Percentiles rank a stretch among this genome's conserved stretches.
Evolutionary conservation across 2,329 filamentous ascomycete genomes (phyloP).

Genomic region (Diaporthe batatas): DNA sequence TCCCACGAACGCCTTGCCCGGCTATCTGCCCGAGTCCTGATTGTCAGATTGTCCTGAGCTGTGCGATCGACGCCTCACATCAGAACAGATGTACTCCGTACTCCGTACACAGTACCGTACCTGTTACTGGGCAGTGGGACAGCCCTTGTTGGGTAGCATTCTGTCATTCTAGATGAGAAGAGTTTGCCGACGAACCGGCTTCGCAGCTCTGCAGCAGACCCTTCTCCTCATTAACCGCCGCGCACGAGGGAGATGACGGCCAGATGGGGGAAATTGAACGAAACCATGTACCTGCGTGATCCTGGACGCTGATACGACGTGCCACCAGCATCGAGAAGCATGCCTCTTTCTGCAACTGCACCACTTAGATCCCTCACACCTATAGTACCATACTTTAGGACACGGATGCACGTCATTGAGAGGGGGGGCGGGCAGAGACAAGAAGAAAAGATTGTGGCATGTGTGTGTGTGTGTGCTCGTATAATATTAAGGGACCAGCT

Average conservation of each 20-base stretch:
- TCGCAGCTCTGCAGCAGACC: background rate
- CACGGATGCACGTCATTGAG: conserved; percentile 18
- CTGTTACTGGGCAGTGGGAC: background rate
- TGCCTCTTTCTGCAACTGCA: background rate
- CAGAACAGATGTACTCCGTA: too few species aligned
- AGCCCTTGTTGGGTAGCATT: conserved; percentile 14
- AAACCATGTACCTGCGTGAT: conserved; percentile 9
- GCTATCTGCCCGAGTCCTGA: conserved; percentile 21
- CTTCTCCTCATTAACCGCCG: conserved; percentile 5
- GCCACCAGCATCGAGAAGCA: conserved; percentile 19
- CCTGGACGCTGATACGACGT: conserved; percentile 31
- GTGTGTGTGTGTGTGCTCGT: conserved; percentile 16
- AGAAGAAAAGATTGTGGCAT: background rate
- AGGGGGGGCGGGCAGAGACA: background rate
- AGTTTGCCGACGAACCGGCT: conserved; percentile 16
- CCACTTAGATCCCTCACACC: background rate
- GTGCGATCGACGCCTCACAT: conserved; percentile 18
- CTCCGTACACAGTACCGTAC: background rate
- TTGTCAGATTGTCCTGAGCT: conserved; percentile 4
- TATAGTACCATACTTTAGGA: conserved; percentile 6
- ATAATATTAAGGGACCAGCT: conserved; percentile 14
- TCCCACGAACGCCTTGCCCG: background rate
- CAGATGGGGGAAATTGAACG: conserved; percentile 32
- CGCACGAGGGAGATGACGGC: conserved; percentile 14
- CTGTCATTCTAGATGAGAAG: conserved; percentile 24